phyloP scores from a whole-genome alignment of 2,329 filamentous ascomycete genomes.

The Aspergillus ibericus region DNA sequence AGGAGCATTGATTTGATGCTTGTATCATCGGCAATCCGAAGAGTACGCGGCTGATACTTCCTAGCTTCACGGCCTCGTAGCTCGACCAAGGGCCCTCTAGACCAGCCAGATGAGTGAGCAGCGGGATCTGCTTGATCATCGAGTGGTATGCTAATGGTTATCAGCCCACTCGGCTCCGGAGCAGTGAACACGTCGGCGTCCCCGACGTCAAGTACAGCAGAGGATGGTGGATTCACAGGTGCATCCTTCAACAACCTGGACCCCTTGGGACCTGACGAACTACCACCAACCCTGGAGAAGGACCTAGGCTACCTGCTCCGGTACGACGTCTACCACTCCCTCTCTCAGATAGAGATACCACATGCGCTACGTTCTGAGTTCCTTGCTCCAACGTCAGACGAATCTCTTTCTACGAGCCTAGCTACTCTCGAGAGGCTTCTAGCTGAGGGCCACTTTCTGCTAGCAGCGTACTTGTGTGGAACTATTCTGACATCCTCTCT shows the following conservation, averaged over 20 bases:
- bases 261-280: conserved; percentile 32
- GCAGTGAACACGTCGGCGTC: conserved; percentile 19
- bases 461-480: conserved; percentile 61
- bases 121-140: background rate
- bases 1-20: conserved; percentile 14
- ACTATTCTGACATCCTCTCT: conserved; percentile 44
- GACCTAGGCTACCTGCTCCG: conserved; percentile 80
- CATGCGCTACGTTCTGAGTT: conserved; percentile 68
- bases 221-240: conserved; percentile 22
- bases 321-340: conserved; percentile 78
- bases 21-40: background rate
- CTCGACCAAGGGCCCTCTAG: conserved; percentile 75
- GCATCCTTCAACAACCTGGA: conserved; percentile 38
- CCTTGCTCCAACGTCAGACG: conserved; percentile 62
- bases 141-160: conserved; percentile 16
- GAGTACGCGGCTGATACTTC: conserved; percentile 13
- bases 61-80: conserved; percentile 44
- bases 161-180: conserved; percentile 29
- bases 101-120: conserved; percentile 67
- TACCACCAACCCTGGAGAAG: conserved; percentile 52
- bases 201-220: conserved; percentile 15
- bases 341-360: conserved; percentile 63
- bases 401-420: conserved; percentile 49
- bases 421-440: conserved; percentile 64
- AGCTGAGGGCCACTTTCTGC: conserved; percentile 72